Conservation (phyloP, 768 basidiomycete genomes). For the Tricholoma sp. region DNA sequence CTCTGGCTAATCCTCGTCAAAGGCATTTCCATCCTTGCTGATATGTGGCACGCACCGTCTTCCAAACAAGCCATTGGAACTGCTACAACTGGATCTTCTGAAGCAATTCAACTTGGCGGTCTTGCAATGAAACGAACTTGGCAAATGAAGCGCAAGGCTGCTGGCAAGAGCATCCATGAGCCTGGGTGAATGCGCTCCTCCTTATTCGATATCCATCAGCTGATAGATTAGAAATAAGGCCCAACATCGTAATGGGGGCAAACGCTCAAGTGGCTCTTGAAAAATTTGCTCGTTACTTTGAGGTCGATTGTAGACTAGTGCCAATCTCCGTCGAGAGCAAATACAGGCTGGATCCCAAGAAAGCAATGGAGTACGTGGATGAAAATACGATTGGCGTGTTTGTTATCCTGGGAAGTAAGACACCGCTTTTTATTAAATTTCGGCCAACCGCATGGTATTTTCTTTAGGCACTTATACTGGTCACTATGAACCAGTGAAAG, state of each 20-base stretch:
- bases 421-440: conserved; percentile 17
- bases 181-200: conserved; percentile 48
- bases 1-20: neutral
- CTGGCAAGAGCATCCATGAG: conserved; percentile 67
- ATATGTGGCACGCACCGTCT: conserved; percentile 66
- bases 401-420: conserved; percentile 41
- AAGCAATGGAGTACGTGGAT: conserved; percentile 61
- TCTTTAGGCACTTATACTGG: conserved; percentile 55
- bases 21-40: conserved; percentile 49
- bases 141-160: conserved; percentile 62
- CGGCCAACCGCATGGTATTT: conserved; percentile 44
- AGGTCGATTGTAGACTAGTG: conserved; percentile 57
- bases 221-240: conserved; percentile 28
- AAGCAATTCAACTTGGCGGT: conserved; percentile 72
- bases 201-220: neutral
- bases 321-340: conserved; percentile 46
- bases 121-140: conserved; percentile 71
- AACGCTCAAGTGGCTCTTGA: conserved; percentile 71
- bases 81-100: conserved; percentile 66
- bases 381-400: conserved; percentile 74
- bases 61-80: conserved; percentile 61
- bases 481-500: conserved; percentile 75
- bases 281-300: conserved; percentile 68
- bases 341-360: conserved; percentile 54
- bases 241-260: conserved; percentile 64